Base-by-base conservation (phyloP, 1,284 basidiomycete genomes). In the Cryptococcus jaspeensis region DNA sequence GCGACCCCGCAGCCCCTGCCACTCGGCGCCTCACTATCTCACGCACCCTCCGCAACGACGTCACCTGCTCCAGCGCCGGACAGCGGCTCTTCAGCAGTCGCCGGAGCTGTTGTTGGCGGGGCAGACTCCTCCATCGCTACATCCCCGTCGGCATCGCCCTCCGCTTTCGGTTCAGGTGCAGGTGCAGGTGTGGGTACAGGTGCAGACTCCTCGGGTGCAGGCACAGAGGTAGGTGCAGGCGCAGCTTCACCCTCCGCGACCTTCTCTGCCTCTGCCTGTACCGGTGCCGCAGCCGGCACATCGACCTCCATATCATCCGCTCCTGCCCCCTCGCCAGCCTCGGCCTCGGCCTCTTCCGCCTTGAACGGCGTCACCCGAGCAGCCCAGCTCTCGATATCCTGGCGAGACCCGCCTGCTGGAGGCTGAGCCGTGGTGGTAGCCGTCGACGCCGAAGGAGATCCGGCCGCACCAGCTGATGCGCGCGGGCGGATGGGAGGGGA, bases 11-110 rank as follows among this genome's bases (percentile, higher is more conserved):
- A 32, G 4, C 5, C 28, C 28, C 28, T 32, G 28, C 5, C 5
- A 32, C 28, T 9, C 9, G 9, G 28, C 28, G 4, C 28, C 28
- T 9, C 28, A 32, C 9, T 9, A 32, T 9, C 28, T 41, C 40
- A 65, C 11, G 63, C 60, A 35, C 64, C 64, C 18, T 58, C 59
- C 35, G 64, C 64, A n/a, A 66, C 52, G 32, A 56, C 46, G 35
- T 66, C 64, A 12, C 62, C 64, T 1, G 51, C 60, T n/a, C 57
- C 64, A 22, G 61, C 52, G n/a, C 62, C 64, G 8, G 38, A 25
- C n/a, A 11, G 20, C 13, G 20, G 13, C 13, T 15, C n/a, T 3
- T 3, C 22, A n/a, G 15, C 8, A 11, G 13, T 22, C 20, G 22
- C n/a, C n/a, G n/a, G n/a, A n/a, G n/a, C 5, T 25, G 5, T 44